Evolutionary conservation across 495 filamentous ascomycete genomes (phyloP).

Genomic region (Annulohypoxylon nitens): DNA sequence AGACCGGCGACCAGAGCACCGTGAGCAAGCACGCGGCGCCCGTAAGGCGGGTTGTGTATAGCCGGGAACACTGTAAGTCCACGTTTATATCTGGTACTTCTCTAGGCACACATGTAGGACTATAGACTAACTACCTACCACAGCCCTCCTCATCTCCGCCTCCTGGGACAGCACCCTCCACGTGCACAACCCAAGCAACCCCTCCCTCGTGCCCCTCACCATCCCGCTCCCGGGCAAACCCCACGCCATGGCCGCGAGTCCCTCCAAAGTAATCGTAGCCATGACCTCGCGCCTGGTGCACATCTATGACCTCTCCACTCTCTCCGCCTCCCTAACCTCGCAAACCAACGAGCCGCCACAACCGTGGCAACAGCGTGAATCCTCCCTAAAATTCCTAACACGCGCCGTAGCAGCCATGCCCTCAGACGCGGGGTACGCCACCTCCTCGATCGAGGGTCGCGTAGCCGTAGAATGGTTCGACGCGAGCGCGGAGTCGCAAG

Average conservation of each 20-base stretch:
- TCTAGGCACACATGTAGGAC: no score
- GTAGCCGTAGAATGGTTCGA: conserved; percentile 99
- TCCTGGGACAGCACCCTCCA: conserved; percentile 95
- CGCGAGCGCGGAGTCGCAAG: conserved; percentile 82
- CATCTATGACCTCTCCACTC: conserved; percentile 88
- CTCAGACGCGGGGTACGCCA: conserved; percentile 91
- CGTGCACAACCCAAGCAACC: conserved; percentile 72
- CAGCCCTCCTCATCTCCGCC: conserved; percentile 80
- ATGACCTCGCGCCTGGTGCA: conserved; percentile 93
- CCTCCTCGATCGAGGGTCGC: conserved; percentile 88
- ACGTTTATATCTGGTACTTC: no score
- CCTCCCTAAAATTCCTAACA: conserved; percentile 94
- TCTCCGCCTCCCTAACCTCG: conserved; percentile 68
- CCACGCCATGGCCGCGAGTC: conserved; percentile 83
- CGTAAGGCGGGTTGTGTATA: conserved; percentile 87
- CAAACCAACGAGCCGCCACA: conserved; percentile 64
- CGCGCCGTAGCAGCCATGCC: conserved; percentile 97
- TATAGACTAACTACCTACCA: background rate
- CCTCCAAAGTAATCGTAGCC: conserved; percentile 89
- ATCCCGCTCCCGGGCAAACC: conserved; percentile 84
- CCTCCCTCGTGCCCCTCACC: conserved; percentile 61
- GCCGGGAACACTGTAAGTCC: conserved; percentile 72
- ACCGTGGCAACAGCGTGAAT: conserved; percentile 92
- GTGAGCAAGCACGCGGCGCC: conserved; percentile 82
- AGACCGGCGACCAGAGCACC: conserved; percentile 76